Conservation (phyloP, 208 protist species). For the Crithidia fasciculata region DNA sequence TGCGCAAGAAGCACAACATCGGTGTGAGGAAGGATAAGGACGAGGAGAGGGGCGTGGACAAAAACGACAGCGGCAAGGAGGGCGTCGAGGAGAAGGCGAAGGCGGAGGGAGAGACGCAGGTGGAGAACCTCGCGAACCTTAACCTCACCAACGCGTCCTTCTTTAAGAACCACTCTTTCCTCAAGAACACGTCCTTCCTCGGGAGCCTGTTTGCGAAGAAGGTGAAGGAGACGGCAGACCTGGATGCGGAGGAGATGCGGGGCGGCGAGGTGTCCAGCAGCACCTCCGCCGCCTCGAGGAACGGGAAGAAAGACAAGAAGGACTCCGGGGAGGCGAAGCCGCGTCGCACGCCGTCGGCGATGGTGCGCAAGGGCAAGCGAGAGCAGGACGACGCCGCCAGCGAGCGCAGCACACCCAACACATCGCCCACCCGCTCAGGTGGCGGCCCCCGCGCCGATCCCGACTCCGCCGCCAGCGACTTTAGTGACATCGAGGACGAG, state of each 20-base stretch:
- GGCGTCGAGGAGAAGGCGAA: constrained; percentile 14
- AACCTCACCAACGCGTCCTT: constrained; percentile 51
- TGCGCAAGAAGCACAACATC: constrained; percentile 77
- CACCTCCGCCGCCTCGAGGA: constrained; percentile 8
- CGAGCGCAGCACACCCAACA: constrained; percentile 23
- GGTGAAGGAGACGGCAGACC: constrained; percentile 26
- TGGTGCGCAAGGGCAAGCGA: constrained; percentile 6
- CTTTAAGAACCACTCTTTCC: constrained; percentile 60
- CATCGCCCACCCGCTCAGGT: constrained; percentile 19
- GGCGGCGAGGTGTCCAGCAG: constrained; percentile 19
- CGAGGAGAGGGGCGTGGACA: constrained; percentile 8
- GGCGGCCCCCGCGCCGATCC: constrained; percentile 1
- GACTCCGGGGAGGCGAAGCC: not conserved
- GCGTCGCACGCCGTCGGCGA: not conserved
- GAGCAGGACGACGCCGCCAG: constrained; percentile 6
- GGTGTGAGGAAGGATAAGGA: constrained; percentile 35
- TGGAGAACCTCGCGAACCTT: constrained; percentile 19
- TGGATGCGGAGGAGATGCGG: constrained; percentile 30
- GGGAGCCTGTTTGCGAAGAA: constrained; percentile 47
- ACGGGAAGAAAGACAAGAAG: constrained; percentile 11
- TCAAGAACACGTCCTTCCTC: constrained; percentile 51
- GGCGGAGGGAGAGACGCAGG: constrained; percentile 14
- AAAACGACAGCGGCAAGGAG: constrained; percentile 12
- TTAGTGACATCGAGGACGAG: constrained; percentile 34
- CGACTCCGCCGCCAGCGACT: constrained; percentile 23